Evolutionary conservation across 371 early-diverging fungal species (phyloP).

Genomic region (Mucor racemosus): DNA sequence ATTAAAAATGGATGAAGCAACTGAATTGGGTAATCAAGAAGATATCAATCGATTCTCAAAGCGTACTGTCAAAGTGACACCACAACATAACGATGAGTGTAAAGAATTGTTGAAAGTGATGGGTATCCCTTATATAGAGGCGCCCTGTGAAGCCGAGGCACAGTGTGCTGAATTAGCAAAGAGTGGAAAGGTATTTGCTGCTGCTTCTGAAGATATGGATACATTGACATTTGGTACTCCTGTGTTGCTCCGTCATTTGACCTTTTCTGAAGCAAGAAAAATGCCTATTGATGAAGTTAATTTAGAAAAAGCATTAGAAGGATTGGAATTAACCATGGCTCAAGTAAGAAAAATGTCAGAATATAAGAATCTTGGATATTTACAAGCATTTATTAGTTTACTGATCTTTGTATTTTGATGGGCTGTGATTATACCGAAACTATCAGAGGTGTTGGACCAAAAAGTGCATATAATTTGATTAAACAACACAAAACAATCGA

Average conservation of each 20-base stretch:
- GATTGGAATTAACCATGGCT: slow-evolving; percentile 76
- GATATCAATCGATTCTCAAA: slow-evolving; percentile 90
- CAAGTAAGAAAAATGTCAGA: slow-evolving; percentile 52
- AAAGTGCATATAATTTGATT: slow-evolving; percentile 89
- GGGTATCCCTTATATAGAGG: slow-evolving; percentile 97
- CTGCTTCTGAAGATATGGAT: slow-evolving; percentile 99
- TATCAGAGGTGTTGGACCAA: slow-evolving; percentile 96
- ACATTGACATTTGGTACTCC: slow-evolving; percentile 97
- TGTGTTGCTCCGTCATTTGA: slow-evolving; percentile 94
- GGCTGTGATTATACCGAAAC: slow-evolving; percentile 99
- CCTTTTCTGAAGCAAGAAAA: slow-evolving; percentile 80
- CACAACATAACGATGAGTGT: slow-evolving; percentile 96
- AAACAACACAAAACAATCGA: slow-evolving; percentile 92
- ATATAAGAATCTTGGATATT: background rate
- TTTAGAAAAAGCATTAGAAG: slow-evolving; percentile 83
- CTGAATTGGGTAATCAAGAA: slow-evolving; percentile 85
- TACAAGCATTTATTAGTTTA: slow-evolving; percentile 72
- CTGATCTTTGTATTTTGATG: slow-evolving; percentile 98
- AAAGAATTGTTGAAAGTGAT: slow-evolving; percentile 90
- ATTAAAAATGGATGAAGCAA: slow-evolving; percentile 81
- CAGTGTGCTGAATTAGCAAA: slow-evolving; percentile 96
- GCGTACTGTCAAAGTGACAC: slow-evolving; percentile 94
- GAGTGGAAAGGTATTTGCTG: slow-evolving; percentile 93
- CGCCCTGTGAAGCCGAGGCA: slow-evolving; percentile 99
- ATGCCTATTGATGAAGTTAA: slow-evolving; percentile 91